Conservation (phyloP, 148 eudicot species). For the Camellia granthamiana region DNA sequence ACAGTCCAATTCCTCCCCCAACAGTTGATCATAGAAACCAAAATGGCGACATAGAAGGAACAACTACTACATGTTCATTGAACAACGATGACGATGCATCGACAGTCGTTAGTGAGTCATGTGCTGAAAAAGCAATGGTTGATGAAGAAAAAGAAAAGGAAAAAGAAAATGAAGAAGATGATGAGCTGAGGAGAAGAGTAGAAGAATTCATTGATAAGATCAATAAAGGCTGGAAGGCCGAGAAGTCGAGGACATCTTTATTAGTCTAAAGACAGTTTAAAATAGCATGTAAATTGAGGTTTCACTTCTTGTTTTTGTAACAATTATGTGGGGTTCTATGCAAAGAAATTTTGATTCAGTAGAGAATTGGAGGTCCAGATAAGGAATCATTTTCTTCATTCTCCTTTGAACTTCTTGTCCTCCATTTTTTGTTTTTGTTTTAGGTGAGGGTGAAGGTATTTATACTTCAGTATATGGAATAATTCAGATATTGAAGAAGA, state of each 20-base stretch:
- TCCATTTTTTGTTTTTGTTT: background rate
- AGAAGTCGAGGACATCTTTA: slow-evolving; percentile 33
- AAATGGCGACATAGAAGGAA: background rate
- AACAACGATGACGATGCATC: slow-evolving; percentile 1
- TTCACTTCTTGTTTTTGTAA: background rate
- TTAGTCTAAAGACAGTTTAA: background rate
- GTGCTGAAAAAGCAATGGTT: background rate
- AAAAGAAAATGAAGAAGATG: slow-evolving; percentile 3
- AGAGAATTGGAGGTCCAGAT: background rate
- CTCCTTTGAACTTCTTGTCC: background rate
- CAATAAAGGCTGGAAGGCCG: slow-evolving; percentile 60
- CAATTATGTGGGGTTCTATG: background rate
- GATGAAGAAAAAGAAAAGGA: background rate
- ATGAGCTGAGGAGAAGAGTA: slow-evolving; percentile 48
- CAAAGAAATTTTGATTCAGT: background rate
- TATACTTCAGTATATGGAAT: background rate
- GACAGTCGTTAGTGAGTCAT: background rate
- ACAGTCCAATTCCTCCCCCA: background rate
- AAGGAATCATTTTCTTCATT: background rate
- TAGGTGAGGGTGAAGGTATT: background rate
- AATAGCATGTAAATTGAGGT: background rate
- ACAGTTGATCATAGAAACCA: background rate
- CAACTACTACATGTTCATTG: background rate
- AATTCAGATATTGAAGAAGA: background rate
- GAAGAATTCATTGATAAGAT: slow-evolving; percentile 71